phyloP scores from a whole-genome alignment of 2,329 filamentous ascomycete species.

The Exophiala aquamarina region DNA sequence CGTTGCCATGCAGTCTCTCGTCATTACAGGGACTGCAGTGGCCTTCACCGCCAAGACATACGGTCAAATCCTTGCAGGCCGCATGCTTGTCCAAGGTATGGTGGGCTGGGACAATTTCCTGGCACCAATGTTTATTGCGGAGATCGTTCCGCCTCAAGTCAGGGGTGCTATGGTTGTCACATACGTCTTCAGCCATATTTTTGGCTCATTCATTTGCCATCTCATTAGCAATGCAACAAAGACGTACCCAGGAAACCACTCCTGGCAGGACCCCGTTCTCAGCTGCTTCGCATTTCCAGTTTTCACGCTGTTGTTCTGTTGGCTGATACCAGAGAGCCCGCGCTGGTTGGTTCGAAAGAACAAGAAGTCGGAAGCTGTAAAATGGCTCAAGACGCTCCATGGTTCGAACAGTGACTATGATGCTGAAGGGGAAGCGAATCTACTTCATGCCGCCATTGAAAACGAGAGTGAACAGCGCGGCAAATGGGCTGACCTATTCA shows the following conservation, averaged over 20 bases:
- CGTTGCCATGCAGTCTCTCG: constrained; percentile 14
- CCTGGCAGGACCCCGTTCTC: not conserved
- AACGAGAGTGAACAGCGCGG: constrained; percentile 18
- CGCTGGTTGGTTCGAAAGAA: not conserved
- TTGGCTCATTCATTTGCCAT: no score
- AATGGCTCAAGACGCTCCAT: not conserved
- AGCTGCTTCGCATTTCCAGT: not conserved
- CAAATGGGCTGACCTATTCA: constrained; percentile 17
- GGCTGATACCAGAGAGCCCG: not conserved
- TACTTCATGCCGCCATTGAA: constrained; percentile 13
- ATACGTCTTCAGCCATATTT: no score
- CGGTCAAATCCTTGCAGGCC: constrained; percentile 21
- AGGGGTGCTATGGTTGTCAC: no score
- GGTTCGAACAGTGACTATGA: not conserved
- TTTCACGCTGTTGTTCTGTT: not conserved
- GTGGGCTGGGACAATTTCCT: constrained; percentile 27
- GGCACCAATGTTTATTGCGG: constrained; percentile 22
- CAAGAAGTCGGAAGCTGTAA: not conserved
- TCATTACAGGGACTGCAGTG: constrained; percentile 18
- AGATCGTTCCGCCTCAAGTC: constrained; percentile 20
- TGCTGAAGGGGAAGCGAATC: not conserved
- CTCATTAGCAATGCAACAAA: not conserved
- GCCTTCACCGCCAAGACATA: constrained; percentile 17
- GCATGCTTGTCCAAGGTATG: constrained; percentile 21
- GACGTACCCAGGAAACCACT: not conserved